Base-by-base conservation (phyloP, 192 early-diverging fungal species). In the Thamnidium elegans region DNA sequence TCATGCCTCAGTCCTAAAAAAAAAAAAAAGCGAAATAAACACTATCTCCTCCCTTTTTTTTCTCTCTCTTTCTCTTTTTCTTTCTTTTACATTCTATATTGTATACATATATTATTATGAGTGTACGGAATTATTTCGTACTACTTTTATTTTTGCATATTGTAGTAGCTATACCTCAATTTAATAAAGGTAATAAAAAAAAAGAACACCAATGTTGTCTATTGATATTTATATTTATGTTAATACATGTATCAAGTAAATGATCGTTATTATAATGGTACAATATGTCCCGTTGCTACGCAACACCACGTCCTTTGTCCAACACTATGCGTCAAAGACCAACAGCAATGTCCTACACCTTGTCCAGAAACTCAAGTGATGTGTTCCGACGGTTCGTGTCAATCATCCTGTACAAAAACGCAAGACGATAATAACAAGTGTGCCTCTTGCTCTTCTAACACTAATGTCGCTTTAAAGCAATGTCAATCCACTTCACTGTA, bases 321-420 rank as follows among this genome's bases (percentile, higher is more conserved):
- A 13, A 54, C 36, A 11, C 58, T 85, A 10, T 85, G 83, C 50
- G 79, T 79, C 13, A 19, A 63, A 5, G 31, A 56, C 6, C 45
- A 34, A 6, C 46, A 11, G 0, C 19, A 45, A 0, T 70, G 68
- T 17, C 68, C 68, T 32, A 8, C 53, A 9, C 48, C 55, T 3
- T 86, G 84, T 34, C 67, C 76, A 5, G 8, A 42, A 1, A 72
- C 65, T 7, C 71, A 71, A 60, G 6, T 23, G 1, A 73, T 81
- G 19, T 86, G 84, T 55, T 69, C 69, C 1, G 81, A 86, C 59
- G 81, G 84, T 5, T 47, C 75, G 8, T 86, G 84, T 56, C 79
- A 78, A 36, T 34, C 56, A 32, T 46, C 67, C 17, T 84, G 82
- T 60, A 14, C 42, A 13, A 4, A 17, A 19, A 48, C 13, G 3